Percentiles rank a stretch among this genome's conserved stretches.
Evolutionary conservation across 2,329 filamentous ascomycete species (phyloP).

Genomic region (Fusarium sp.): DNA sequence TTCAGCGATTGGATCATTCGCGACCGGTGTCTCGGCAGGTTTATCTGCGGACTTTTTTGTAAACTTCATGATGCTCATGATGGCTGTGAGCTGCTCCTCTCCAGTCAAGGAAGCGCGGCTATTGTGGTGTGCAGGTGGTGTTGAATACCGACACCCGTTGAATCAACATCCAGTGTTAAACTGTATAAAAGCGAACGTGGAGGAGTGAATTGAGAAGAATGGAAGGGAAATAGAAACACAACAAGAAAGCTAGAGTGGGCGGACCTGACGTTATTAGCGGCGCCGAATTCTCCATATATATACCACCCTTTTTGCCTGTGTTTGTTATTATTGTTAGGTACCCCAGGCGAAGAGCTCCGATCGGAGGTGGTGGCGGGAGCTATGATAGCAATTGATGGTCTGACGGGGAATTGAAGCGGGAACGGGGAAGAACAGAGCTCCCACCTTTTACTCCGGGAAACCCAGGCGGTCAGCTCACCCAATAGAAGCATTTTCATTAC

Average conservation of each 20-base stretch:
- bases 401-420: conserved; percentile 16
- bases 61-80: conserved; percentile 38
- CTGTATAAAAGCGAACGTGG: neutral
- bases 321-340: conserved; percentile 5
- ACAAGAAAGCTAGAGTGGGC: conserved; percentile 15
- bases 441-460: conserved; percentile 3
- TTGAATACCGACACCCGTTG: neutral
- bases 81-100: neutral
- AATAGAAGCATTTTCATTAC: conserved; percentile 29
- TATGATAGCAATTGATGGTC: conserved; percentile 30
- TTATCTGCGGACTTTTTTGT: conserved; percentile 22
- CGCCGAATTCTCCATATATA: conserved; percentile 38
- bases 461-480: conserved; percentile 3
- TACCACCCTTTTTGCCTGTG: conserved; percentile 23
- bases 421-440: conserved; percentile 7
- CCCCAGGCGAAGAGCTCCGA: conserved; percentile 39
- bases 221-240: conserved; percentile 7
- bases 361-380: conserved; percentile 39
- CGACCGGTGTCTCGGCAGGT: conserved; percentile 6
- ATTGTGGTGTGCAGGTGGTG: neutral
- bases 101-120: conserved; percentile 2
- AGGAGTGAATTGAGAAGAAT: neutral
- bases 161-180: neutral
- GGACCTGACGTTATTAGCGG: conserved; percentile 35
- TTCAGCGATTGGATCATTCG: conserved; percentile 10